These are phyloP conservation scores for Plantago elongata DNA, from an alignment of 257 asterid species.

Conservation along the genomic window DNA sequence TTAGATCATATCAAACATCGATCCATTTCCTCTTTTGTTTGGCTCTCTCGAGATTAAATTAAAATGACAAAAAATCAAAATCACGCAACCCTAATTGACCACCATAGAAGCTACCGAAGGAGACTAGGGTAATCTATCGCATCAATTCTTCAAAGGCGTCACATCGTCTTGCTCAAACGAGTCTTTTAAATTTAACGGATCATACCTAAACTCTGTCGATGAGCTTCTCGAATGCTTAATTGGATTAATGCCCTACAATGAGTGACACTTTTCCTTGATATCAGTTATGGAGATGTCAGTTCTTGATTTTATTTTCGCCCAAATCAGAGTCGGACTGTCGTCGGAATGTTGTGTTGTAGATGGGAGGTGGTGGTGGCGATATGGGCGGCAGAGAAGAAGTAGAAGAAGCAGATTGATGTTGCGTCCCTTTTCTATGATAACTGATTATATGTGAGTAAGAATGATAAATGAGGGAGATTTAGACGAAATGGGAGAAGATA, in stretches of 20 bases:
- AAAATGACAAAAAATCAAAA: no score
- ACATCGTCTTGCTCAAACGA: conserved; percentile 38
- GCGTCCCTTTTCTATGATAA: no score
- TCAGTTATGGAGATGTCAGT: conserved; percentile 29
- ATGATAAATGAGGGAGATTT: no score
- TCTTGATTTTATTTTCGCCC: conserved; percentile 33
- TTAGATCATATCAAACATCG: no score
- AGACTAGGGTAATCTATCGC: conserved; percentile 51
- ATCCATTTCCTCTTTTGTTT: no score
- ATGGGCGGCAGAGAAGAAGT: conserved; percentile 53
- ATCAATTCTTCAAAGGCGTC: conserved; percentile 43
- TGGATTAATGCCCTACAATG: conserved; percentile 32
- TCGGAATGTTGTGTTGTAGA: conserved; percentile 28
- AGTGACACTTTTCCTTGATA: conserved; percentile 42
- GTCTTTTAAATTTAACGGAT: conserved; percentile 74
- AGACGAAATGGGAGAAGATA: no score
- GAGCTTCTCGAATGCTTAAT: conserved; percentile 35
- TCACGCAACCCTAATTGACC: conserved; percentile 5
- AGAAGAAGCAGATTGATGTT: conserved; percentile 38
- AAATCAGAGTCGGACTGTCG: conserved; percentile 39
- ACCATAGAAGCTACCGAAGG: conserved; percentile 29
- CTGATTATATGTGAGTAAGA: no score
- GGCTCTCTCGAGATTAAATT: no score
- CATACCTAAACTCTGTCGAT: conserved; percentile 59
- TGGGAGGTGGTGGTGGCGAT: conserved; percentile 22